Percentiles rank a stretch among this genome's conserved stretches.
phyloP scores from a whole-genome alignment of 129 eudicot species.

The Ambrosia trifida region DNA sequence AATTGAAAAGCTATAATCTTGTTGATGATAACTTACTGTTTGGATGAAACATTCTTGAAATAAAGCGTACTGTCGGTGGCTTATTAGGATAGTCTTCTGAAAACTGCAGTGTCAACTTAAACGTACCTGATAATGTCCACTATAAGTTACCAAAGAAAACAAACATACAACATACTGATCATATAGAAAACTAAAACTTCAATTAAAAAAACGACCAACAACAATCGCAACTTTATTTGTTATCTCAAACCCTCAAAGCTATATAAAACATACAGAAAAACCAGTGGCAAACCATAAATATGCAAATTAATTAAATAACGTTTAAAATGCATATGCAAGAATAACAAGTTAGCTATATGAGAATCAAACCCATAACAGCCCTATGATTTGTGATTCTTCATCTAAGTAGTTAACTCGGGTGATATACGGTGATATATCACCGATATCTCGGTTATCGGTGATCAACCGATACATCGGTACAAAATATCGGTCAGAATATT shows the following conservation, averaged over 20 bases:
- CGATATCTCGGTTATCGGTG: no score
- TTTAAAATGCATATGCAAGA: neutral
- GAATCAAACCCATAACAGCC: conserved; percentile 8
- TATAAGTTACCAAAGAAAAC: conserved; percentile 21
- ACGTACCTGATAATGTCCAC: conserved; percentile 44
- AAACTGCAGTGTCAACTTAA: conserved; percentile 58
- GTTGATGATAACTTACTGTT: conserved; percentile 48
- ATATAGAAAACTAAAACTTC: conserved; percentile 2
- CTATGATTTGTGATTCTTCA: neutral
- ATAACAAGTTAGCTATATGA: neutral
- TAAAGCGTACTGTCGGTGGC: conserved; percentile 65
- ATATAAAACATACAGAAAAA: neutral
- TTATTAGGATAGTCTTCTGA: conserved; percentile 61
- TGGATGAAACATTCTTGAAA: conserved; percentile 74
- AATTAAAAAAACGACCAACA: neutral
- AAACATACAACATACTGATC: neutral
- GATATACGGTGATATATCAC: no score
- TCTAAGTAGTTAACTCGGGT: no score
- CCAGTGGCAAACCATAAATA: neutral
- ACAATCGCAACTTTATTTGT: neutral
- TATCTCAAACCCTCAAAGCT: conserved; percentile 13
- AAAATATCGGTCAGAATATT: no score
- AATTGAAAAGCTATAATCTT: neutral
- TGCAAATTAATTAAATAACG: neutral
- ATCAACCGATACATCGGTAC: no score